These are phyloP conservation scores for Chaetomium sp. DNA, from an alignment of 2,329 filamentous ascomycete species.

Conservation along the genomic window DNA sequence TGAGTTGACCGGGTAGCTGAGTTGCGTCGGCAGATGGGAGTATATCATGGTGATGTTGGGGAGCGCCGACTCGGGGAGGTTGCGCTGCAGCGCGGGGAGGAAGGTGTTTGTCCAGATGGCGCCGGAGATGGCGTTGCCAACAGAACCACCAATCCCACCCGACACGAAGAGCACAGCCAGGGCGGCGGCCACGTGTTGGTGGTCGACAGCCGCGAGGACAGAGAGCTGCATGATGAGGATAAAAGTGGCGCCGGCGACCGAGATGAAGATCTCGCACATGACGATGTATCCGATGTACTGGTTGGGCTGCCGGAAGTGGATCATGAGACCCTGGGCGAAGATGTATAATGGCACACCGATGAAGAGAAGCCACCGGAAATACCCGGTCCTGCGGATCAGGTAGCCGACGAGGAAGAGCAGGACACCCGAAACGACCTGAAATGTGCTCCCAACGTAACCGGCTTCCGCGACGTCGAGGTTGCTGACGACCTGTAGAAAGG, in stretches of 20 bases:
- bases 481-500: constrained; percentile 57
- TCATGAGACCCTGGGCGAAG: constrained; percentile 45
- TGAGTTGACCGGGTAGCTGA: background rate
- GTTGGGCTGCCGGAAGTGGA: constrained; percentile 45
- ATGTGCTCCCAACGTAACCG: constrained; percentile 53
- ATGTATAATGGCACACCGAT: constrained; percentile 46
- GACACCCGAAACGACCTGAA: constrained; percentile 54
- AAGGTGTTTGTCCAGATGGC: background rate
- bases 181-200: constrained; percentile 51
- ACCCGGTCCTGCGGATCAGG: background rate
- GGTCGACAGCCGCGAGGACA: constrained; percentile 58
- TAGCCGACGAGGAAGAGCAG: constrained; percentile 42
- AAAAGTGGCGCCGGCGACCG: constrained; percentile 54
- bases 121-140: background rate
- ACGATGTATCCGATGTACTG: constrained; percentile 41
- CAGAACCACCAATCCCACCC: background rate
- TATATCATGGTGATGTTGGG: background rate
- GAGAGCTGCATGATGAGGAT: constrained; percentile 60
- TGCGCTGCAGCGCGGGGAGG: background rate
- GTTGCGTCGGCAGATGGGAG: background rate
- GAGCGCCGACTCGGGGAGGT: background rate
- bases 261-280: constrained; percentile 50
- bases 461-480: constrained; percentile 47
- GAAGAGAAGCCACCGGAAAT: constrained; percentile 26
- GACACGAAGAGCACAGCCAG: background rate